A percentile compares a stretch with the other conserved stretches of the same genome.
phyloP scores from a whole-genome alignment of 208 protist genomes.

The Pavlovales sp. region DNA sequence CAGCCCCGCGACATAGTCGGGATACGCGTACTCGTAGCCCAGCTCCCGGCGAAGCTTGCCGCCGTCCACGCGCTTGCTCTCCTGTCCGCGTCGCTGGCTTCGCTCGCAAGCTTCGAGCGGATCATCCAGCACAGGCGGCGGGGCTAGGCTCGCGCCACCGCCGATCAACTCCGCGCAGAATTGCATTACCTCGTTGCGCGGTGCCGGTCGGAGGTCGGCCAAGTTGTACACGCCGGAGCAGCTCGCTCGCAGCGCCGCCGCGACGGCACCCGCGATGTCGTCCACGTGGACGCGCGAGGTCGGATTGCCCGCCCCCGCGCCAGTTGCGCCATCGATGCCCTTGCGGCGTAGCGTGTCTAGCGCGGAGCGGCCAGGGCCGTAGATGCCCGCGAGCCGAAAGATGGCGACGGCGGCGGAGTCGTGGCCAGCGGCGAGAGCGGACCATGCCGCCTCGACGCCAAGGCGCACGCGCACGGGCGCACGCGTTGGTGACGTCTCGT shows the following conservation, averaged over 20 bases:
- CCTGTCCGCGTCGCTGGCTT: background rate
- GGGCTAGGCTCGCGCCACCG: too few relatives aligned
- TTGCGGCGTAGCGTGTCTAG: background rate
- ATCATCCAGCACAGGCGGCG: too few relatives aligned
- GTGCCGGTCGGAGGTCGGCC: constrained; percentile 14
- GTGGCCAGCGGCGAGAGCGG: background rate
- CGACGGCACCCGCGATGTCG: constrained; percentile 1
- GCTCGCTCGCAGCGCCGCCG: background rate
- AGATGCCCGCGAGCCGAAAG: constrained; percentile 37
- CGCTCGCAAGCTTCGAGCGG: too few relatives aligned
- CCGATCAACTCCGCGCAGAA: background rate
- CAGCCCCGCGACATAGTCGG: too few relatives aligned
- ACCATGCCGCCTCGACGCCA: constrained; percentile 36
- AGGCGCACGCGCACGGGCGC: constrained; percentile 3
- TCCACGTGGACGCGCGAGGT: constrained; percentile 20
- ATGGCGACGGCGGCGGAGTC: background rate
- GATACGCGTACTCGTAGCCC: too few relatives aligned
- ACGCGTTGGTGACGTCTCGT: constrained; percentile 20
- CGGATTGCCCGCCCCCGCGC: background rate
- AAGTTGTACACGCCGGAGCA: background rate
- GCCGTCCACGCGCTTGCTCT: constrained; percentile 15
- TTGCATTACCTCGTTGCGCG: constrained; percentile 6
- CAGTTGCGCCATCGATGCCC: background rate
- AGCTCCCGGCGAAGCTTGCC: too few relatives aligned
- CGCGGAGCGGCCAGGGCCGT: constrained; percentile 30